These are phyloP conservation scores for Pleurotus sapidus DNA, from an alignment of 768 basidiomycete genomes.

Conservation along the genomic window DNA sequence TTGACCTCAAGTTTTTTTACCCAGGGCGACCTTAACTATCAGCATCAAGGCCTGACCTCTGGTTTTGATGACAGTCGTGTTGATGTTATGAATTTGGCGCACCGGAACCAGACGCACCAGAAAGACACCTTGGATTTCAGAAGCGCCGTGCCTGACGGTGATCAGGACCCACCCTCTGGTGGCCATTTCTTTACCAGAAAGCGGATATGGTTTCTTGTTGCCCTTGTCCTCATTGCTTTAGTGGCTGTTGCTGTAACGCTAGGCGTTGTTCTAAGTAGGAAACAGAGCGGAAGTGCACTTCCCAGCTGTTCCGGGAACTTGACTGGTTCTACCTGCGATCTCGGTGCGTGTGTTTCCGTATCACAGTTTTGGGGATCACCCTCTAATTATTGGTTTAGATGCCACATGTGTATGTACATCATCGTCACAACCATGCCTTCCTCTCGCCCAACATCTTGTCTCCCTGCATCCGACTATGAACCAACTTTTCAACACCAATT, in stretches of 20 bases:
- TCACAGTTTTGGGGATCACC: constrained; percentile 5
- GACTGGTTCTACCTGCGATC: constrained; percentile 50
- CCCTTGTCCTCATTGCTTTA: constrained; percentile 31
- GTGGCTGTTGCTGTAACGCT: constrained; percentile 42
- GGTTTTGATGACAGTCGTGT: constrained; percentile 16
- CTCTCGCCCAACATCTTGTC: constrained; percentile 50
- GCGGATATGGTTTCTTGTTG: constrained; percentile 23
- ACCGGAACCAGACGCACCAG: background rate
- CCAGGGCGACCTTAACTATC: background rate
- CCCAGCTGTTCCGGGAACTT: constrained; percentile 37
- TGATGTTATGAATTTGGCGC: background rate
- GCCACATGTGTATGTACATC: constrained; percentile 62
- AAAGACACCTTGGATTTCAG: background rate
- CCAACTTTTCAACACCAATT: constrained; percentile 40
- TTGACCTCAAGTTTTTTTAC: constrained; percentile 20
- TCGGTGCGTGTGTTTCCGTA: constrained; percentile 40
- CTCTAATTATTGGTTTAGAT: constrained; percentile 34
- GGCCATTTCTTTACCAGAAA: background rate
- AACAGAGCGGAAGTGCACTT: constrained; percentile 15
- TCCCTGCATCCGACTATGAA: constrained; percentile 49
- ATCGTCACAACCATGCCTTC: constrained; percentile 42
- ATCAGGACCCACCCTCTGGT: background rate
- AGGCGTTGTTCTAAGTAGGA: constrained; percentile 37
- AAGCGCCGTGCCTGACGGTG: background rate
- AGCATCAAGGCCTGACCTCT: constrained; percentile 16